A percentile compares a stretch with the other conserved stretches of the same genome.
Conservation (phyloP, 2,329 filamentous ascomycete genomes). For the Akanthomyces dipterigenus region DNA sequence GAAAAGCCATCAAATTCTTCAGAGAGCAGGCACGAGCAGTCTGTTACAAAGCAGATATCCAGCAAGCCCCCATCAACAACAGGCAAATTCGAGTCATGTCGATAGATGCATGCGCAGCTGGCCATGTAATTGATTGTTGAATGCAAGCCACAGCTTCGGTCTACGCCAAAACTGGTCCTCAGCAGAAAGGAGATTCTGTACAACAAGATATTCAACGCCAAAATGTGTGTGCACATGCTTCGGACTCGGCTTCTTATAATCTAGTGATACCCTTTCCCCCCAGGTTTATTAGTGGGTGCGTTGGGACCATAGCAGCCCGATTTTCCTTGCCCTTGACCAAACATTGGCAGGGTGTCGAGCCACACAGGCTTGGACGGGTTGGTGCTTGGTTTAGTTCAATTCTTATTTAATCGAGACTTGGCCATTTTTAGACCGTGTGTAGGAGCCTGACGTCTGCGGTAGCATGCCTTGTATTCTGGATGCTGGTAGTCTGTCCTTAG, state of each 20-base stretch:
- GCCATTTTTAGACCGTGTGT: background rate
- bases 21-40: too few species aligned
- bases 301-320: background rate
- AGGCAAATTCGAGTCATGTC: background rate
- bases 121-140: background rate
- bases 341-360: background rate
- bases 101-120: background rate
- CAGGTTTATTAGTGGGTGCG: background rate
- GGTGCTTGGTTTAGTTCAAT: background rate
- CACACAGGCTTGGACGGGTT: background rate
- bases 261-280: background rate
- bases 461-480: slow-evolving; percentile 4
- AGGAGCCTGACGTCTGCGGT: background rate
- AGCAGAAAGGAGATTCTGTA: background rate
- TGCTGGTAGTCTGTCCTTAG: background rate
- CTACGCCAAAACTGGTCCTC: background rate
- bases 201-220: background rate
- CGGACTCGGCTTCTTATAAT: background rate
- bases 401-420: background rate
- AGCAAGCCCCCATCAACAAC: background rate
- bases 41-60: background rate
- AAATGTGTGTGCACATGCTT: background rate
- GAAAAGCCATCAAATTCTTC: too few species aligned
- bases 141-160: background rate
- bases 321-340: background rate